Evolutionary conservation across 1,139 yeast genomes (phyloP).

Genomic region (Saccharomycopsis phalli): DNA sequence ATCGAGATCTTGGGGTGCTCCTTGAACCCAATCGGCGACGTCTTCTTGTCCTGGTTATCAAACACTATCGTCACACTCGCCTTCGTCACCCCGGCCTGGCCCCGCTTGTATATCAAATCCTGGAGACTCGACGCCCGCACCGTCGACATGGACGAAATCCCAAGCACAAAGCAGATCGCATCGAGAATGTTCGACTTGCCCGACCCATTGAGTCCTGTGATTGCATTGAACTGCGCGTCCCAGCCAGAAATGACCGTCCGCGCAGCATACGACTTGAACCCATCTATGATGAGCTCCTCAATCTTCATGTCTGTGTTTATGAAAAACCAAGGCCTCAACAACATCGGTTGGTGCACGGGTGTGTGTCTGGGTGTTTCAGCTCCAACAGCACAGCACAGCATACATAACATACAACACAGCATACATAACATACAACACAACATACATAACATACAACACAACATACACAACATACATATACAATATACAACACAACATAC

Average conservation of each 20-base stretch:
- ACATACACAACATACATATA: too few species aligned
- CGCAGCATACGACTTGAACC: conserved; percentile 95
- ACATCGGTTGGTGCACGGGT: neutral
- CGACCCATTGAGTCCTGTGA: conserved; percentile 95
- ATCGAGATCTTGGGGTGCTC: conserved; percentile 75
- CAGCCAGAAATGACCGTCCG: conserved; percentile 93
- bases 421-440: too few species aligned
- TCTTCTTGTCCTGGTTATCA: conserved; percentile 67
- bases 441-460: too few species aligned
- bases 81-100: conserved; percentile 96
- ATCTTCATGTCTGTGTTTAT: conserved; percentile 76
- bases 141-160: conserved; percentile 88
- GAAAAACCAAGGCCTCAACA: too few species aligned
- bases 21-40: conserved; percentile 85
- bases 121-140: conserved; percentile 91
- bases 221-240: conserved; percentile 96
- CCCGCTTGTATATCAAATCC: conserved; percentile 90
- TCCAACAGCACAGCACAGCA: neutral
- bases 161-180: conserved; percentile 96
- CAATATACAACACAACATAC: too few species aligned
- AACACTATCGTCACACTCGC: conserved; percentile 96
- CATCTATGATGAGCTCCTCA: conserved; percentile 91
- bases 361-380: neutral
- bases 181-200: conserved; percentile 94
- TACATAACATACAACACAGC: too few species aligned